These are phyloP conservation scores for Reticulascus tulasneorum DNA, from an alignment of 2,329 filamentous ascomycete genomes.

Conservation along the genomic window DNA sequence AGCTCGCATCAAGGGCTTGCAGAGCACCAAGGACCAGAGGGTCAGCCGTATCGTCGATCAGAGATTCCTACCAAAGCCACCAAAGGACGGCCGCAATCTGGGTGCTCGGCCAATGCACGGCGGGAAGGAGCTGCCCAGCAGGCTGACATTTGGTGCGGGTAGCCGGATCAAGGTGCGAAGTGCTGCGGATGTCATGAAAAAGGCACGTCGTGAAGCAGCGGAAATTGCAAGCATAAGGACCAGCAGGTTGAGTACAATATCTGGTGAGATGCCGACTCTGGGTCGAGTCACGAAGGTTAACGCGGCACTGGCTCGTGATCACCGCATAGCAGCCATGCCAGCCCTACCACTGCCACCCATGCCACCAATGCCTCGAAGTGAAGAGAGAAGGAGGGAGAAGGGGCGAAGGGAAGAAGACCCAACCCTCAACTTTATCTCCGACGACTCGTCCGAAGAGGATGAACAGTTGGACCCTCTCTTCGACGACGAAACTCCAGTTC, in stretches of 20 bases:
- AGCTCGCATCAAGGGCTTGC: constrained; percentile 52
- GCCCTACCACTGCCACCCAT: too few species aligned
- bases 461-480: too few species aligned
- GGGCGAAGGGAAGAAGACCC: too few species aligned
- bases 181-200: constrained; percentile 51
- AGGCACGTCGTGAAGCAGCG: constrained; percentile 51
- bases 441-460: too few species aligned
- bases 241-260: constrained; percentile 8
- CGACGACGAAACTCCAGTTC: too few species aligned
- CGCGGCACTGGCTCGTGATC: too few species aligned
- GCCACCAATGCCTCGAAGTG: too few species aligned
- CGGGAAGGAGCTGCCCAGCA: constrained; percentile 24
- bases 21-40: constrained; percentile 54
- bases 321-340: too few species aligned
- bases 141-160: constrained; percentile 41
- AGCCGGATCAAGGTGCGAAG: constrained; percentile 49
- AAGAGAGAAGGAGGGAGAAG: too few species aligned
- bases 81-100: constrained; percentile 25
- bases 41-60: constrained; percentile 53
- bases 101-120: constrained; percentile 16
- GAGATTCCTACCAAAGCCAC: constrained; percentile 39
- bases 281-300: too few species aligned
- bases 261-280: too few species aligned
- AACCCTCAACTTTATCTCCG: too few species aligned
- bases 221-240: constrained; percentile 41